Conservation (phyloP, 208 protist species). For the Trypanosoma platydactyli region DNA sequence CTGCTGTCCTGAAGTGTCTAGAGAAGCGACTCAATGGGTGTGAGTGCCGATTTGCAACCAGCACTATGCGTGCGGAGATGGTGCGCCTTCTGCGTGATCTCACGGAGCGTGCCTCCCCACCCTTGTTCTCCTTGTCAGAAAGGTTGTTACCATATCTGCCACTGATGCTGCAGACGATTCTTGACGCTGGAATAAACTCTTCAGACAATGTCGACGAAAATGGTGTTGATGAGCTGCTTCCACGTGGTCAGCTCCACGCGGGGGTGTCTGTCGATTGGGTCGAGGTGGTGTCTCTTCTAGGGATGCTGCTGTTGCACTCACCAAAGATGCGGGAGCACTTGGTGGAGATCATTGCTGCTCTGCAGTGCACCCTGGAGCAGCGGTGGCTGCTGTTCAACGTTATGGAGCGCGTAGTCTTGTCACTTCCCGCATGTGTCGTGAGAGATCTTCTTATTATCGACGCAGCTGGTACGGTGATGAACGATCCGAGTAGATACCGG, state of each 20-base stretch:
- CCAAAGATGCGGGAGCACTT: constrained; percentile 6
- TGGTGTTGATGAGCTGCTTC: neutral
- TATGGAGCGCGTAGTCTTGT: neutral
- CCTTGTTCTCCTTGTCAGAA: constrained; percentile 8
- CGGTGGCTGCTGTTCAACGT: constrained; percentile 4
- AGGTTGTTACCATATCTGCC: constrained; percentile 14
- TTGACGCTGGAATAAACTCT: constrained; percentile 3
- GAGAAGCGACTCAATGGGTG: neutral
- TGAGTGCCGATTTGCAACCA: neutral
- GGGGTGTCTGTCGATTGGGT: neutral
- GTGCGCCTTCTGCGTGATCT: constrained; percentile 22
- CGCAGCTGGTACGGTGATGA: constrained; percentile 9
- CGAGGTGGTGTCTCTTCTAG: constrained; percentile 18
- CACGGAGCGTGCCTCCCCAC: constrained; percentile 16
- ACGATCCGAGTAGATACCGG: neutral
- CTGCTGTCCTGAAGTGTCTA: constrained; percentile 7
- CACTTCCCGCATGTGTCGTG: neutral
- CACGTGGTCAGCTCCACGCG: neutral
- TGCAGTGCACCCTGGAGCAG: constrained; percentile 11
- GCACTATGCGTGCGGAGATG: constrained; percentile 14
- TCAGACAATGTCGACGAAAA: neutral
- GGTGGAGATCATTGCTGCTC: neutral
- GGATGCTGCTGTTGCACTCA: constrained; percentile 18
- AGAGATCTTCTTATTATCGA: constrained; percentile 16
- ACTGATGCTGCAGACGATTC: constrained; percentile 18